Evolutionary conservation across 2,329 filamentous ascomycete genomes (phyloP), one percentile per base, ranked within the genome.

Genomic region (Botryosphaeria dothidea): DNA sequence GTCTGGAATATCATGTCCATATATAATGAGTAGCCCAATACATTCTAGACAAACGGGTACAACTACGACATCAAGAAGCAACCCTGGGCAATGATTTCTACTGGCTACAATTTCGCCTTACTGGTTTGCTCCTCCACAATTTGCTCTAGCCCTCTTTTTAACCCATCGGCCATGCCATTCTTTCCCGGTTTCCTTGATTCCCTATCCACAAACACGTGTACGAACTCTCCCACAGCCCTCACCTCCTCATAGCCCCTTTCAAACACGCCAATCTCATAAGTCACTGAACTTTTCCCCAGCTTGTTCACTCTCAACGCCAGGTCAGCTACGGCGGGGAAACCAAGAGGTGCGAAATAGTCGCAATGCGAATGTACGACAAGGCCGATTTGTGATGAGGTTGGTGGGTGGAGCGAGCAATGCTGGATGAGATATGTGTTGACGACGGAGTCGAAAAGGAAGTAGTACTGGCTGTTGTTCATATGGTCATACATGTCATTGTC

Each of bases 401-500:
- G 85, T 4, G 92, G 93, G 68, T 90, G 80, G 61, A 96, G 86
- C 13, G 85, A 85, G 77, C 92, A 96, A 72, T 91, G 83, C 60
- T 89, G 83, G 67, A 96, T 92, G 19, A 98, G 86, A 77, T 95
- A 98, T 56, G 90, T 85, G 78, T 97, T 98, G 75, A 96, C 88
- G 66, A 96, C 87, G 1, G 92, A 93, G 80, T 98, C 94, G 77
- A 96, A 95, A 65, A 96, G 84, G 67, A 91, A 90, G 71, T 91
- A 91, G 78, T 97, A 97, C 62, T 95, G 85, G 45, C 89, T 91
- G 75, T 96, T 97, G 80, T 97, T 97, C 83, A 96, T 88, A 75
- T 98, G 94, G 67, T 92, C 85, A 78, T 95, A 97, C 91, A 96
- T 95, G 80, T 97, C 93, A 75, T 96, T 96, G 78, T 97, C 93